phyloP scores from a whole-genome alignment of 495 filamentous ascomycete species.

The Bathelium albidoporum region DNA sequence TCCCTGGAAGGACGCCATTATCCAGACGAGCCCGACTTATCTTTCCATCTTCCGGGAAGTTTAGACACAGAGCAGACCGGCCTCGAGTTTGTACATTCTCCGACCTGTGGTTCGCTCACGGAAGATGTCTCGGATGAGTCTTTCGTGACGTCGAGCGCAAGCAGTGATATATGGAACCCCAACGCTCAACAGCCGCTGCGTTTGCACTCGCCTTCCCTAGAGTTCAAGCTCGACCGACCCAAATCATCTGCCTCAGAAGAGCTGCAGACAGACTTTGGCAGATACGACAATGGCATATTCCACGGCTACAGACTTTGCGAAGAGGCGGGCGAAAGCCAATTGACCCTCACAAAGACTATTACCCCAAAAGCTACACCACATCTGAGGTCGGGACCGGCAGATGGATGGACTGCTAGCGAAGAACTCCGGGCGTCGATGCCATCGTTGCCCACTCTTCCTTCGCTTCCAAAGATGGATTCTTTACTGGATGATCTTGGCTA shows the following conservation, averaged over 20 bases:
- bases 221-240: not conserved
- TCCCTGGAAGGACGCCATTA: not conserved
- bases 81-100: not conserved
- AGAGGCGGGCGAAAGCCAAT: not conserved
- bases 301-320: not conserved
- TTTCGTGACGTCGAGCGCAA: not conserved
- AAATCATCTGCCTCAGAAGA: not conserved
- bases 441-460: not conserved
- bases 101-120: not conserved
- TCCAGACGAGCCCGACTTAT: not conserved
- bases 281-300: not conserved
- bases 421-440: not conserved
- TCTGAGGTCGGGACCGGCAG: not conserved
- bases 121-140: not conserved
- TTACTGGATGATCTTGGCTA: slow-evolving; percentile 1
- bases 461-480: not conserved
- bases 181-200: not conserved
- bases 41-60: not conserved
- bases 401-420: not conserved
- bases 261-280: not conserved
- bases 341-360: not conserved
- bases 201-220: not conserved
- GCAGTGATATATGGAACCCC: not conserved
- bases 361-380: not conserved
- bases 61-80: not conserved